Conservation (phyloP, 1,284 basidiomycete genomes). For the Rhodofomes roseus region DNA sequence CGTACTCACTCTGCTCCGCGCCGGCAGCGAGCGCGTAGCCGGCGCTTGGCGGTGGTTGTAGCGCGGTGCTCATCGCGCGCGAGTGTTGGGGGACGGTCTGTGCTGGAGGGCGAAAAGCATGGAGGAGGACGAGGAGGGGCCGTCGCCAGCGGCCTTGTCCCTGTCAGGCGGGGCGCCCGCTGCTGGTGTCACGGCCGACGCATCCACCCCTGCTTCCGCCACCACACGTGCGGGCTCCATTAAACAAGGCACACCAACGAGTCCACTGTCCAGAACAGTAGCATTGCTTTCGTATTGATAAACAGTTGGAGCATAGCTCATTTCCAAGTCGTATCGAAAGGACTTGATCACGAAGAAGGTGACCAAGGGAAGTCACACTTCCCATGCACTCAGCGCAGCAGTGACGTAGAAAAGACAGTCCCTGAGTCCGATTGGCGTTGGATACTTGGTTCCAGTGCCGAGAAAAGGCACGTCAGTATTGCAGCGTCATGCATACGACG, state of each 20-base stretch:
- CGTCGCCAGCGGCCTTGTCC: neutral
- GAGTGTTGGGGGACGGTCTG: neutral
- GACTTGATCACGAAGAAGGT: too few relatives aligned
- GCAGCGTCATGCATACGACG: too few relatives aligned
- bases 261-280: too few relatives aligned
- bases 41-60: neutral
- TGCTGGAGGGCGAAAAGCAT: neutral
- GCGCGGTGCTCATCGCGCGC: neutral
- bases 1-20: neutral
- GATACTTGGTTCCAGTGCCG: too few relatives aligned
- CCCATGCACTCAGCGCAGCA: too few relatives aligned
- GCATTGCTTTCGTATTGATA: too few relatives aligned
- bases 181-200: neutral
- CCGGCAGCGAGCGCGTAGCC: neutral
- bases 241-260: neutral
- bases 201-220: neutral
- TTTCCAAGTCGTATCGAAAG: too few relatives aligned
- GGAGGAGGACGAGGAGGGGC: neutral
- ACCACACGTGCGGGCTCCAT: neutral
- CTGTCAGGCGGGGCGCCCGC: neutral
- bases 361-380: too few relatives aligned
- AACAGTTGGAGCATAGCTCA: too few relatives aligned
- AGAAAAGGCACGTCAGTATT: too few relatives aligned
- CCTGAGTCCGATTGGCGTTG: too few relatives aligned
- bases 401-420: too few relatives aligned